A percentile compares a stretch with the other conserved stretches of the same genome.
Conservation (phyloP, 345 rosid species). For the Sonneratia caseolaris region DNA sequence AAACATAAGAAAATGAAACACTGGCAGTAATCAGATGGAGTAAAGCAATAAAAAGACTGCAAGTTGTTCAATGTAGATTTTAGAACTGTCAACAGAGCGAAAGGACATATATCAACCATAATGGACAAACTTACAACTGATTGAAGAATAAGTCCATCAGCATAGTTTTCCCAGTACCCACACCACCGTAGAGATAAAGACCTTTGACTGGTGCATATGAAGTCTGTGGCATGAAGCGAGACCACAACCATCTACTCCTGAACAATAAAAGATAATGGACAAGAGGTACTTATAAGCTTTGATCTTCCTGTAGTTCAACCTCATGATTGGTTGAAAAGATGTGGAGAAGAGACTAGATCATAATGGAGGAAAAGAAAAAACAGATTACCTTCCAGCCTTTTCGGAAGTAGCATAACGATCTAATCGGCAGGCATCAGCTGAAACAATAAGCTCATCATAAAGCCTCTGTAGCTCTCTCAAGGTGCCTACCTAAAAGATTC, state of each 20-base stretch:
- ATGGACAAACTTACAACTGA: slow-evolving; percentile 53
- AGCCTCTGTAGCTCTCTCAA: slow-evolving; percentile 85
- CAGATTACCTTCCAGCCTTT: slow-evolving; percentile 52
- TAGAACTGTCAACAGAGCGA: not conserved
- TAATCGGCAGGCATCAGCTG: slow-evolving; percentile 68
- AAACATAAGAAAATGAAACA: not conserved
- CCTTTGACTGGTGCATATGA: slow-evolving; percentile 79
- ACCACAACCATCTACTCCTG: slow-evolving; percentile 98
- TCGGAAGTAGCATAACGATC: slow-evolving; percentile 89
- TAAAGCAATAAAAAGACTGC: not conserved
- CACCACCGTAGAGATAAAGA: slow-evolving; percentile 89
- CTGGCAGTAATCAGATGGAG: not conserved
- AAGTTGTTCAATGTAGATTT: not conserved
- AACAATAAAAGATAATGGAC: not conserved
- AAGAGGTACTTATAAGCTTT: not conserved
- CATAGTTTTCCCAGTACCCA: slow-evolving; percentile 99
- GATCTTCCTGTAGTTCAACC: not conserved
- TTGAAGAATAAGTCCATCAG: slow-evolving; percentile 88
- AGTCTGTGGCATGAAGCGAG: slow-evolving; percentile 71
- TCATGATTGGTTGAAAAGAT: not conserved
- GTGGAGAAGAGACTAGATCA: not conserved
- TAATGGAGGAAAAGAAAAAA: not conserved
- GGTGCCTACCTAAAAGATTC: slow-evolving; percentile 52
- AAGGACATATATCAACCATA: not conserved
- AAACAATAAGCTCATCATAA: slow-evolving; percentile 68